Conservation (phyloP, 2,329 filamentous ascomycete genomes). For the Paraphaeosphaeria minitans region DNA sequence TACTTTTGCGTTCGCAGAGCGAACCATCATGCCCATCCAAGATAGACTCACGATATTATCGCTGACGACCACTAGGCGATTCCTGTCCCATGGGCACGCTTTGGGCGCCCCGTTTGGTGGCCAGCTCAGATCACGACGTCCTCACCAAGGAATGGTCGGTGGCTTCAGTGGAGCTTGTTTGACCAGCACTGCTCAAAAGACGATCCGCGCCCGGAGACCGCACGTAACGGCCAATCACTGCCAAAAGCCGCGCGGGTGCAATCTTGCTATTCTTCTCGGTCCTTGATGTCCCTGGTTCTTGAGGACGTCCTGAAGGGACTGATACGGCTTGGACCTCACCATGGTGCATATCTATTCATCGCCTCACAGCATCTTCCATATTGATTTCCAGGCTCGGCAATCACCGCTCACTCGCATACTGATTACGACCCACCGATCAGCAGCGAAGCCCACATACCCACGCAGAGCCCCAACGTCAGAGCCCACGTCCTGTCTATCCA, state of each 20-base stretch:
- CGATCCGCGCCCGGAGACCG: neutral
- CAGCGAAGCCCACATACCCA: neutral
- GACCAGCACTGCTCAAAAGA: neutral
- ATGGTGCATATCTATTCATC: neutral
- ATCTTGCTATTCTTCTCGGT: neutral
- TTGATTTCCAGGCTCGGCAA: neutral
- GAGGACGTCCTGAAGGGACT: neutral
- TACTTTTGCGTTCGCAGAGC: slow-evolving; percentile 19
- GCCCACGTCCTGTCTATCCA: slow-evolving; percentile 2
- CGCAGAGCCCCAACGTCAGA: neutral
- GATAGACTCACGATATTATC: slow-evolving; percentile 15
- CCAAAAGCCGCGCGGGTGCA: too few species aligned
- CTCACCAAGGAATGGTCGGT: neutral
- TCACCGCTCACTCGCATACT: neutral
- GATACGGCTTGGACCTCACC: neutral
- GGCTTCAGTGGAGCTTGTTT: neutral
- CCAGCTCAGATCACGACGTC: neutral
- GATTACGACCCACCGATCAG: neutral
- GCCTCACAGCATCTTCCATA: neutral
- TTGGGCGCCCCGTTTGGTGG: neutral
- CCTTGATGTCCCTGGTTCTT: neutral
- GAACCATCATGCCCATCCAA: slow-evolving; percentile 16
- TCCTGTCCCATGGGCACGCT: neutral
- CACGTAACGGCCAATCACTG: neutral
- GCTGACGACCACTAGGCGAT: slow-evolving; percentile 12